Percentiles rank a stretch among this genome's conserved stretches.
phyloP scores from a whole-genome alignment of 2,329 filamentous ascomycete species.

The Aspergillus chevalieri region DNA sequence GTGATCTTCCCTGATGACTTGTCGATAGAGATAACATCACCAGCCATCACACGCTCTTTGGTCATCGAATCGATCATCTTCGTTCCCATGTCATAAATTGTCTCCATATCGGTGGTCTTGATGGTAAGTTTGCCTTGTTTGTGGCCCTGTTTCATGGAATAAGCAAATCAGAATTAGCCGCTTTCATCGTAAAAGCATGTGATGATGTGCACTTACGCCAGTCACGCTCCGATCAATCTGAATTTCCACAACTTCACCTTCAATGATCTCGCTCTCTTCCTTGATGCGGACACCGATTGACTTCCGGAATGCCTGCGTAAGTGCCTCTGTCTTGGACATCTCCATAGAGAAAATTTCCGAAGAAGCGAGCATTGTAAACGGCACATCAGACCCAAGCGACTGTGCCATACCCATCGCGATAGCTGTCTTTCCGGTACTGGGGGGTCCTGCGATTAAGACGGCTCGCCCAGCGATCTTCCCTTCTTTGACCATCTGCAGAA shows the following conservation, averaged over 20 bases:
- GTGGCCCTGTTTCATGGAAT: constrained; percentile 54
- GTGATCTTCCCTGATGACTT: constrained; percentile 98
- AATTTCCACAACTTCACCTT: constrained; percentile 97
- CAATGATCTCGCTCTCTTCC: constrained; percentile 98
- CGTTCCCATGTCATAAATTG: constrained; percentile 97
- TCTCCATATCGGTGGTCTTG: constrained; percentile 99
- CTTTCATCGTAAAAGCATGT: constrained; percentile 1
- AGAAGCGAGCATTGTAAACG: constrained; percentile 90
- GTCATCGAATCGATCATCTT: constrained; percentile 99
- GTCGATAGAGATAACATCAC: constrained; percentile 97
- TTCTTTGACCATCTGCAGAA: constrained; percentile 97
- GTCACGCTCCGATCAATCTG: constrained; percentile 97
- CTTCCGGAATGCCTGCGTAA: constrained; percentile 98
- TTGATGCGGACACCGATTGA: constrained; percentile 97
- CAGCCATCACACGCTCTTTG: constrained; percentile 97
- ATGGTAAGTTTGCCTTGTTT: constrained; percentile 99
- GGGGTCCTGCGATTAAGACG: constrained; percentile 88
- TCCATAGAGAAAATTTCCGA: constrained; percentile 98
- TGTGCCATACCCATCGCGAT: constrained; percentile 99
- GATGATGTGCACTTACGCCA: constrained; percentile 48
- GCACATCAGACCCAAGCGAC: constrained; percentile 86
- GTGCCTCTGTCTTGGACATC: constrained; percentile 98
- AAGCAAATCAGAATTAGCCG: constrained; percentile 8
- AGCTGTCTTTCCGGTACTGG: constrained; percentile 95
- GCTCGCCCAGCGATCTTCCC: constrained; percentile 96